phyloP scores from a whole-genome alignment of 2,329 filamentous ascomycete genomes.

The Coniochaeta ligniaria region DNA sequence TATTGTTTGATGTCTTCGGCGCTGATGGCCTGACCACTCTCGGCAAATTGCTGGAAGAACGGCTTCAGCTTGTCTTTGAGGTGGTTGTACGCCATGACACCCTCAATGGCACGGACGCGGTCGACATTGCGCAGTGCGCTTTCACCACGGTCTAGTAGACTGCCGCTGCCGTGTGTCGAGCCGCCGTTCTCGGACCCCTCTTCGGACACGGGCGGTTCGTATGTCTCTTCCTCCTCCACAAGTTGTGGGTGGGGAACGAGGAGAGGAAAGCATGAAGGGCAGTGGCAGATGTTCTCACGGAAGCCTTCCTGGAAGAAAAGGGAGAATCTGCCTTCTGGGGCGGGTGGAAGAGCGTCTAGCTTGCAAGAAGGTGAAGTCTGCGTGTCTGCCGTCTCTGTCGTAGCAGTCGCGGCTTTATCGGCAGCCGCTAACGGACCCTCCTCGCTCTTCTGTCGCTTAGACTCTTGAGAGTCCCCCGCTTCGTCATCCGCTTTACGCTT shows the following conservation, averaged over 20 bases:
- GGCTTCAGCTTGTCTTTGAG: conserved; percentile 93
- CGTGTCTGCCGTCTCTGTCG: conserved; percentile 11
- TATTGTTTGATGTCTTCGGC: conserved; percentile 96
- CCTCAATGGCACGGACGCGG: conserved; percentile 87
- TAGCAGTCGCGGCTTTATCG: conserved; percentile 3
- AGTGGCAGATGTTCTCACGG: conserved; percentile 76
- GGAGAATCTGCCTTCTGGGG: conserved; percentile 58
- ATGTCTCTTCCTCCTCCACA: conserved; percentile 88
- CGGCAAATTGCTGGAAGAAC: conserved; percentile 89
- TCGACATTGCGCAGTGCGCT: conserved; percentile 88
- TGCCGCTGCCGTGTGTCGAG: conserved; percentile 65
- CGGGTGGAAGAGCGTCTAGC: conserved; percentile 47
- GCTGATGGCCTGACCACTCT: conserved; percentile 79
- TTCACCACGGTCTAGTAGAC: conserved; percentile 84
- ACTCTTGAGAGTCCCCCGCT: conserved; percentile 21
- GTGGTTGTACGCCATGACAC: conserved; percentile 97
- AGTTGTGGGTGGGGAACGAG: conserved; percentile 70
- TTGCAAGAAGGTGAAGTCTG: conserved; percentile 40
- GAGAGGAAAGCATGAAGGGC: conserved; percentile 68
- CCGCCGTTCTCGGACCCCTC: conserved; percentile 43
- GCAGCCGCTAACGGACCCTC: conserved; percentile 9
- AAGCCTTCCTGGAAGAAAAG: conserved; percentile 78
- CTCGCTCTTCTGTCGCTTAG: conserved; percentile 48
- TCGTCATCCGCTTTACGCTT: conserved; percentile 56
- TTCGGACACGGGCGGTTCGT: conserved; percentile 82